phyloP scores from a whole-genome alignment of 208 protist species.

The Jaenimonas drosophilae region DNA sequence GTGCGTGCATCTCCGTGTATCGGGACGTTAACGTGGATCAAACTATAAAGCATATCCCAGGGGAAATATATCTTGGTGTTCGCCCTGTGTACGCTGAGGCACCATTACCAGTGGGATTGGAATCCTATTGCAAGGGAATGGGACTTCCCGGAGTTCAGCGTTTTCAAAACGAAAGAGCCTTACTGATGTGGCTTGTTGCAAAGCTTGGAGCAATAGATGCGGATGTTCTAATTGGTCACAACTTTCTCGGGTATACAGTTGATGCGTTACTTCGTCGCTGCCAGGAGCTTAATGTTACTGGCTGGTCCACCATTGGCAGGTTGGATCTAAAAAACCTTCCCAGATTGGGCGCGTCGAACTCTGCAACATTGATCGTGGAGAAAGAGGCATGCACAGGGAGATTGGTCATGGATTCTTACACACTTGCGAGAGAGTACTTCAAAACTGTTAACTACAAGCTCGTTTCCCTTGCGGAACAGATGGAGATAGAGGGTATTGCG shows the following conservation, averaged over 20 bases:
- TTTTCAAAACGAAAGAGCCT: constrained; percentile 61
- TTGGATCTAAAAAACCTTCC: constrained; percentile 79
- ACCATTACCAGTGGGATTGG: constrained; percentile 72
- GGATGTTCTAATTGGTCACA: constrained; percentile 95
- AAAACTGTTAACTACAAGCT: constrained; percentile 90
- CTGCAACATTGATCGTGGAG: constrained; percentile 44
- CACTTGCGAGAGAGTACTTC: constrained; percentile 89
- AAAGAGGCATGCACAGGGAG: constrained; percentile 87
- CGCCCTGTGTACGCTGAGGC: constrained; percentile 22
- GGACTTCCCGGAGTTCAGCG: constrained; percentile 37
- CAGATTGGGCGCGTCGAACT: constrained; percentile 30
- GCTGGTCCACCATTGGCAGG: constrained; percentile 90
- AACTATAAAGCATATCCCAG: constrained; percentile 18
- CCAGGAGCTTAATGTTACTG: constrained; percentile 69
- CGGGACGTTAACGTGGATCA: constrained; percentile 67
- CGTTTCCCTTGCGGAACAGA: constrained; percentile 48
- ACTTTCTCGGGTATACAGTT: constrained; percentile 96
- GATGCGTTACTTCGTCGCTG: constrained; percentile 94
- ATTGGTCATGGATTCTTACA: constrained; percentile 93
- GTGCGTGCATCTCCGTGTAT: constrained; percentile 75
- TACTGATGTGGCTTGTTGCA: constrained; percentile 75
- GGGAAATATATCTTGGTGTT: constrained; percentile 47
- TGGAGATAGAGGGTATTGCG: constrained; percentile 61
- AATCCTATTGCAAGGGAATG: constrained; percentile 56
- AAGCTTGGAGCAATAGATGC: constrained; percentile 86